Evolutionary conservation across 2,329 filamentous ascomycete genomes (phyloP).

Genomic region (Aspergillus latus): DNA sequence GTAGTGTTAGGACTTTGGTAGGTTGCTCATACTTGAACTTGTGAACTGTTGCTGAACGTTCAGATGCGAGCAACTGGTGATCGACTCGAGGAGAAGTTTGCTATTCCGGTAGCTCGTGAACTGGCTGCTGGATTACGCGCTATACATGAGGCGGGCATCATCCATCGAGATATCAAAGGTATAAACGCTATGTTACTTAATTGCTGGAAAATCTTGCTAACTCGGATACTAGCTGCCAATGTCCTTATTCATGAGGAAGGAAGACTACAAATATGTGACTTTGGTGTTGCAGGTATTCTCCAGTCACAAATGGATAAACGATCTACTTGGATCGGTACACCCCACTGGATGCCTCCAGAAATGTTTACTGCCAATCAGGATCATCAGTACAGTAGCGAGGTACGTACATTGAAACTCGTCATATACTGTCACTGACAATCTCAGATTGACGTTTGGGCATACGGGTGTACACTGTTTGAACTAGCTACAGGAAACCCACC

Average conservation of each 20-base stretch:
- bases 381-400: conserved; percentile 50
- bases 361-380: conserved; percentile 47
- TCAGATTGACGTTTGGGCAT: conserved; percentile 53
- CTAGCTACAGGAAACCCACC: conserved; percentile 51
- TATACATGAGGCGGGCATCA: conserved; percentile 64
- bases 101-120: conserved; percentile 64
- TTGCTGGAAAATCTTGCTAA: conserved; percentile 10
- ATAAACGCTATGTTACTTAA: conserved; percentile 2
- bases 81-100: conserved; percentile 59
- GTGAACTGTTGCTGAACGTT: neutral
- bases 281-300: conserved; percentile 64
- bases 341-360: conserved; percentile 67
- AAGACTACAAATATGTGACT: conserved; percentile 63
- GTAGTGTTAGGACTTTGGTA: conserved; percentile 65
- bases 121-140: conserved; percentile 61
- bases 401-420: conserved; percentile 21
- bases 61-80: conserved; percentile 52
- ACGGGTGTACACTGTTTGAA: conserved; percentile 52
- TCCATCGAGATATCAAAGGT: conserved; percentile 67
- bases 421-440: conserved; percentile 10
- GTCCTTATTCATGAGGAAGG: conserved; percentile 65
- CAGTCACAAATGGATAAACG: conserved; percentile 61
- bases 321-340: conserved; percentile 65
- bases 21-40: conserved; percentile 26
- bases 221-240: conserved; percentile 53